Conservation (phyloP, 768 basidiomycete species). For the Calocera viscosa region DNA sequence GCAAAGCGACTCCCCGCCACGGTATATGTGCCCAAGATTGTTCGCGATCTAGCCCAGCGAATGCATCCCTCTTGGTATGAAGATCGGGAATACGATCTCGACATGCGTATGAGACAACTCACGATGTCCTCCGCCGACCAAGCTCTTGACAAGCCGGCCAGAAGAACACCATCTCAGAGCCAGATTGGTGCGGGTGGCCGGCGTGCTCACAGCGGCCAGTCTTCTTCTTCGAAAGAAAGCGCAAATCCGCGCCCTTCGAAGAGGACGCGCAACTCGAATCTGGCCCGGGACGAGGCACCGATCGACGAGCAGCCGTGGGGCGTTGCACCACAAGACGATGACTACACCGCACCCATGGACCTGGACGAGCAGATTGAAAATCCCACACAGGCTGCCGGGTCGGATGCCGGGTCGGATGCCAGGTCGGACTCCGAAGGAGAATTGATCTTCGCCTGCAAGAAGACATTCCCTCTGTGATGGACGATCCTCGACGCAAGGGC, state of each 20-base stretch:
- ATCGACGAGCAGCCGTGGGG: no score
- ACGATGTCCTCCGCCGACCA: background rate
- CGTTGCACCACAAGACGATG: no score
- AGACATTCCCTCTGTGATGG: background rate
- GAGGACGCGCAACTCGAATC: background rate
- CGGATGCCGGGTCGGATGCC: no score
- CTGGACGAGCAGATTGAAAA: no score
- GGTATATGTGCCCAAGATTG: background rate
- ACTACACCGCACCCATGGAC: no score
- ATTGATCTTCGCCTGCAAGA: background rate
- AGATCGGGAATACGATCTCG: background rate
- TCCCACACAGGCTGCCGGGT: no score
- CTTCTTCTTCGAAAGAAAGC: background rate
- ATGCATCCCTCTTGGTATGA: background rate
- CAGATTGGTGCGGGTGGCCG: background rate
- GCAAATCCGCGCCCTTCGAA: background rate
- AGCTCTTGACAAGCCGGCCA: no score
- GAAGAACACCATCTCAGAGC: no score
- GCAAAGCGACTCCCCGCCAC: background rate
- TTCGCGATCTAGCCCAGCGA: background rate
- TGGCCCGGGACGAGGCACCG: no score
- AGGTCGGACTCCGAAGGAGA: background rate
- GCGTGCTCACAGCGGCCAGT: background rate
- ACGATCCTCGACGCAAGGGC: background rate
- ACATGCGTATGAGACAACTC: background rate